Conservation (phyloP, 352 stramenopile genomes). For the Pythium sukuiense region DNA sequence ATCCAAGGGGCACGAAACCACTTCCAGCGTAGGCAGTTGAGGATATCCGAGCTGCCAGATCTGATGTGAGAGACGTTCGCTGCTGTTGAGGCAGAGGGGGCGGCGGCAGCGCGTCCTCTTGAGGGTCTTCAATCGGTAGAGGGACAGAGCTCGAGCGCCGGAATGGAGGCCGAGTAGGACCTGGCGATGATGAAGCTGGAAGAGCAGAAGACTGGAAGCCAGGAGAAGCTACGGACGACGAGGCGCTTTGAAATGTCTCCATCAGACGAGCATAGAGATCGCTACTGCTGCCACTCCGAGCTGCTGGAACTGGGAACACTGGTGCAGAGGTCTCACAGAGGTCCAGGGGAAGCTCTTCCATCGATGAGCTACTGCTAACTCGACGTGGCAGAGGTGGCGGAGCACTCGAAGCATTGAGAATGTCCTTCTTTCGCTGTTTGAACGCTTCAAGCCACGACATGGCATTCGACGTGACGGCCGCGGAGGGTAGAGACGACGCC, state of each 20-base stretch:
- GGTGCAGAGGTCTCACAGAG: neutral
- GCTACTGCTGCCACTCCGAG: constrained; percentile 2
- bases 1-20: constrained; percentile 1
- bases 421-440: constrained; percentile 64
- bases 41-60: constrained; percentile 12
- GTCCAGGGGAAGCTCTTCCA: constrained; percentile 12
- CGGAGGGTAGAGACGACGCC: neutral
- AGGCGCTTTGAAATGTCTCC: constrained; percentile 24
- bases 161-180: constrained; percentile 5
- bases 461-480: constrained; percentile 37
- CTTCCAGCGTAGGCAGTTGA: neutral
- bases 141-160: constrained; percentile 22
- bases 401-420: constrained; percentile 35
- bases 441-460: constrained; percentile 68
- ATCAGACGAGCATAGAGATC: constrained; percentile 30
- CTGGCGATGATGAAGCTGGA: neutral
- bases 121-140: constrained; percentile 24
- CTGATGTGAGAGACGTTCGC: neutral
- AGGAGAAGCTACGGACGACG: neutral
- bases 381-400: constrained; percentile 27
- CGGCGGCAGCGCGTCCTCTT: constrained; percentile 3
- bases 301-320: neutral
- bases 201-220: neutral
- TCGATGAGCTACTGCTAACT: neutral
- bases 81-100: constrained; percentile 13